Percentiles rank a stretch among this genome's conserved stretches.
Evolutionary conservation across 805 yeast genomes (phyloP).

Genomic region (Candida vaughaniae): DNA sequence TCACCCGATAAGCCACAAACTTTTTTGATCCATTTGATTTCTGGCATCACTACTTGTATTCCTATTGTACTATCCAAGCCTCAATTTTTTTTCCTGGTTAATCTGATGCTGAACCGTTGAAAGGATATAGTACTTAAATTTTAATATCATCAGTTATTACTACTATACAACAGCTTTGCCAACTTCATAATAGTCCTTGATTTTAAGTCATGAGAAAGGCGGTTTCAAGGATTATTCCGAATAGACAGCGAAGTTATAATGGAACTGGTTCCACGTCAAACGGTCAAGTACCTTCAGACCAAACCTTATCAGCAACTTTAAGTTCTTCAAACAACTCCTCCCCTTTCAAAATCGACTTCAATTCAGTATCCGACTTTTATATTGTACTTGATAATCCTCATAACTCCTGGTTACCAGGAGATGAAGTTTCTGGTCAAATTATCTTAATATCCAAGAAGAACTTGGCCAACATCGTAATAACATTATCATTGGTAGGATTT

Average conservation of each 20-base stretch:
- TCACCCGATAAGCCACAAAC: too few species aligned
- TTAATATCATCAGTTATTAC: too few species aligned
- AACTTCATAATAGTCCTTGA: too few species aligned
- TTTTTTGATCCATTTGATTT: too few species aligned
- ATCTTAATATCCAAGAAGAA: conserved; percentile 57
- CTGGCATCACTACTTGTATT: too few species aligned
- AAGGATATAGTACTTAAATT: too few species aligned
- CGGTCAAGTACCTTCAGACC: not conserved
- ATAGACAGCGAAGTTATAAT: conserved; percentile 12
- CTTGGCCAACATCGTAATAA: conserved; percentile 51
- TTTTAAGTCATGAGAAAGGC: conserved; percentile 48
- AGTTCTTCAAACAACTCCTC: not conserved
- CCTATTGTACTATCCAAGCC: too few species aligned
- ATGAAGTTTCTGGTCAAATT: conserved; percentile 63
- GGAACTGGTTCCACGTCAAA: too few species aligned
- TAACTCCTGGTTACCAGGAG: conserved; percentile 77
- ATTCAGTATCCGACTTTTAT: conserved; percentile 61
- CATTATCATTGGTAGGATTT: conserved; percentile 54
- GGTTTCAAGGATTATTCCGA: conserved; percentile 43
- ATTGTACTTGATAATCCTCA: conserved; percentile 74
- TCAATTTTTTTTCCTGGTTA: too few species aligned
- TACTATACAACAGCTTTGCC: too few species aligned
- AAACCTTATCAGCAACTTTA: not conserved
- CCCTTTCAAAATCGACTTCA: conserved; percentile 26
- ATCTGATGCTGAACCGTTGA: too few species aligned